Conservation (phyloP, 31 red algal genomes). For the Bonnemaisonia californica region DNA sequence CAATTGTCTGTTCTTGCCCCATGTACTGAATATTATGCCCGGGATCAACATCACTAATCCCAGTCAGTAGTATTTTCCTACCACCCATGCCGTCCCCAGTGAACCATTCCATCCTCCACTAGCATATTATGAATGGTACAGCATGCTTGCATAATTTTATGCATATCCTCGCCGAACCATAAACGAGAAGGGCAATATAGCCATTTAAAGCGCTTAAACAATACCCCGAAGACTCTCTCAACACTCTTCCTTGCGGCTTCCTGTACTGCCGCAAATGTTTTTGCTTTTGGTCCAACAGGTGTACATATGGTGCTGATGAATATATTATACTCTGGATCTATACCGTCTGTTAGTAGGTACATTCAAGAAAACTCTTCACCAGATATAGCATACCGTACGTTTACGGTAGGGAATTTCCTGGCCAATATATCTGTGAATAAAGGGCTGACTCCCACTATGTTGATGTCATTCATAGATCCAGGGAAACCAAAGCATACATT, state of each 20-base stretch:
- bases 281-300: neutral
- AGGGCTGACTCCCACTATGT: slow-evolving; percentile 15
- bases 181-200: neutral
- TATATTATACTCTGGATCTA: slow-evolving; percentile 26
- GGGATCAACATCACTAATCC: too few species aligned
- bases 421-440: neutral
- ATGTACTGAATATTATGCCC: too few species aligned
- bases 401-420: neutral
- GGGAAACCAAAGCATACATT: neutral
- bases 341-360: too few species aligned
- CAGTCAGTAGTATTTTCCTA: too few species aligned
- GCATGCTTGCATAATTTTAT: neutral
- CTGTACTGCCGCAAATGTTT: slow-evolving; percentile 4
- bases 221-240: neutral
- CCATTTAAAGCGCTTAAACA: neutral
- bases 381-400: neutral
- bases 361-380: slow-evolving; percentile 9
- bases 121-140: neutral
- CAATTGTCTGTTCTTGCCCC: too few species aligned
- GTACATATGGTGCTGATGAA: slow-evolving; percentile 7
- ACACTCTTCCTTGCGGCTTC: neutral
- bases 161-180: neutral
- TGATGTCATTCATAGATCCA: slow-evolving; percentile 30
- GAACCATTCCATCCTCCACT: too few species aligned
- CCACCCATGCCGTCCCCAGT: too few species aligned